Evolutionary conservation across 208 protist genomes (phyloP).

Genomic region (Tritrichomonas musculus): DNA sequence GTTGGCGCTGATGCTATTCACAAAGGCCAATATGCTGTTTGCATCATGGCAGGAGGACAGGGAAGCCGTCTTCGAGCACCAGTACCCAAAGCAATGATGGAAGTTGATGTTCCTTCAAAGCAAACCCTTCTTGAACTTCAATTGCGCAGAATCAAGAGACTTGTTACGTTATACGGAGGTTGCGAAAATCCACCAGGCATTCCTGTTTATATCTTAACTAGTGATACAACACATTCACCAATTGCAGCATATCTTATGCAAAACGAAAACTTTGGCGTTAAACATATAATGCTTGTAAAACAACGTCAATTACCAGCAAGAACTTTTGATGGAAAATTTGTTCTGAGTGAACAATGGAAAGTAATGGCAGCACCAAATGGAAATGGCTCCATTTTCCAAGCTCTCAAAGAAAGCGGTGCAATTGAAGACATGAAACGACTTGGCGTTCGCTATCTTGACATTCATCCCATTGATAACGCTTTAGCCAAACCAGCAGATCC

Average conservation of each 20-base stretch:
- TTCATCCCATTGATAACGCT: neutral
- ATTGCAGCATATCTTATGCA: neutral
- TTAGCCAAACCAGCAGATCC: neutral
- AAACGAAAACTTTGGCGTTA: neutral
- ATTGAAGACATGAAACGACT: neutral
- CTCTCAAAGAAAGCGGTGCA: neutral
- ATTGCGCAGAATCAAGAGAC: neutral
- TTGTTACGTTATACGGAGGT: neutral
- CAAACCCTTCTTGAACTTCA: neutral
- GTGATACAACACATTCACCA: neutral
- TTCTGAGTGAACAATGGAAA: neutral
- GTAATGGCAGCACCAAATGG: slow-evolving; percentile 10
- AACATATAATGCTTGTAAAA: neutral
- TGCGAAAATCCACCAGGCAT: neutral
- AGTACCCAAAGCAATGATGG: neutral
- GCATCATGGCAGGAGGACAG: neutral
- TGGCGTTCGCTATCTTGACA: neutral
- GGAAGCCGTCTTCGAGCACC: neutral
- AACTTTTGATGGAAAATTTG: neutral
- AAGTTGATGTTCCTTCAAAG: neutral
- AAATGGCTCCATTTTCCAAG: neutral
- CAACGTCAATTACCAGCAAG: neutral
- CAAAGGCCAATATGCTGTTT: neutral
- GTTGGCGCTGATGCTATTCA: neutral
- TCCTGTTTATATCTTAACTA: neutral